Base-by-base conservation (phyloP, 148 eudicot species). In the Arctostaphylos glauca region DNA sequence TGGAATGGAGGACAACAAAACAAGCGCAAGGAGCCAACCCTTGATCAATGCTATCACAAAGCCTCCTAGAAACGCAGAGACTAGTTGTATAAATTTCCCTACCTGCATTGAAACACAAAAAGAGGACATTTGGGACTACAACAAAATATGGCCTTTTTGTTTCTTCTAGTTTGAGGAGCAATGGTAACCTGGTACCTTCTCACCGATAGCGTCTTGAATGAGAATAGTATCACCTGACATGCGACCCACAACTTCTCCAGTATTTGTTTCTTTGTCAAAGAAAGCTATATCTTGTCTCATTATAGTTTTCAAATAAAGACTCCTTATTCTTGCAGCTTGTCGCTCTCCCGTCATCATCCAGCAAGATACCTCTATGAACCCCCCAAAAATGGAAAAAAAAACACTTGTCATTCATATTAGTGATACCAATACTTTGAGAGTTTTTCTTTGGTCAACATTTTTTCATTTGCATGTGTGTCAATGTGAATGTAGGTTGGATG, bases 1-100 rank as follows among this genome's bases (percentile, higher is more conserved):
- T 46, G 98, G 98, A 78, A 93, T 90, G 10, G 87, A 86, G 16
- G 90, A 38, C 70, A 95, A 70, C 94, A 95, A 82, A 80, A 93
- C 98, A 31, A 95, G 84, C n/a, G 97, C 88, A 76, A 95, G 98
- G 55, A 95, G 92, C 97, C 97, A 95, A 68, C 98, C 98, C 86
- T 88, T 91, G 56, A 86, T 77, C 52, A 95, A 91, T 71, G 97
- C 98, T 67, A 95, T 88, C 31, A 88, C 90, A 89, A 95, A 93
- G 7, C 98, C 98, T 80, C 95, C 98, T 8, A 93, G 0, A 79
- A 93, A 95, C 19, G 97, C 88, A 18, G 94, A 67, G 0, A 90
- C 64, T 58, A 93, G 80, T 84, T 95, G 98, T 84, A 91, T 84
- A 81, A 92, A 93, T 83, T 92, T 89, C 43, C 98, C 98, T 64